Base-by-base conservation (phyloP, 805 yeast genomes). In the Dipodascus geniculatus region DNA sequence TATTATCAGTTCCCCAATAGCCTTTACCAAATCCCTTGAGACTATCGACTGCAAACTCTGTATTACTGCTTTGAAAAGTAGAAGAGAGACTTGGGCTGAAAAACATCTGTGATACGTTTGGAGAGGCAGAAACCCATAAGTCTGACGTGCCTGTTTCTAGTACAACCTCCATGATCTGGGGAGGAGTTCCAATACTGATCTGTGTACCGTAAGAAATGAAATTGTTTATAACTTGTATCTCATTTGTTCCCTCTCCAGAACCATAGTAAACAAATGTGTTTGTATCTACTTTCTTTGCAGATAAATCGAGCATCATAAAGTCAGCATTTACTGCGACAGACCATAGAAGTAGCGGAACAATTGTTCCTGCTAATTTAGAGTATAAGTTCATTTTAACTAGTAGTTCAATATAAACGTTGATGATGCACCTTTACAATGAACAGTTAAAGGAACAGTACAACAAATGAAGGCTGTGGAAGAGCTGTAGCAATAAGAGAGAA, bases 71-170 rank as follows among this genome's bases (percentile, higher is more conserved):
- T 14, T 6, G 28, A 22, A 14, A 42, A 8, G 53, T 42, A 6
- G 53, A 42, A 11, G 53, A 38, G 51, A 57, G 56, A 48, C 38
- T 55, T 17, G 61, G 60, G 52, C 55, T 59, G 11, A 23, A 47
- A n/a, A 47, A 22, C 4, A 33, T 3, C 51, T 48, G 14, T 55
- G 53, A 51, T 59, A 55, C n/a, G 82, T 76, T 16, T 3, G 23
- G 28, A 47, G 31, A 20, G 4, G 19, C 24, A 20, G 31, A 6
- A 8, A 23, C 31, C 87, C 87, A 83, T 44, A 83, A 63, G 63
- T 84, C 90, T 1, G 85, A 74, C 0, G 88, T 81, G 1, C 90
- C 90, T 0, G 90, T 84, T 60, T 85, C 91, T 11, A 85, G 64
- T 28, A 82, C 64, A 14, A 82, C 80, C 2, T 69, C 71, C 2